Base-by-base conservation (phyloP, 106 monocot species). In the Dioscorea dumetorum region DNA sequence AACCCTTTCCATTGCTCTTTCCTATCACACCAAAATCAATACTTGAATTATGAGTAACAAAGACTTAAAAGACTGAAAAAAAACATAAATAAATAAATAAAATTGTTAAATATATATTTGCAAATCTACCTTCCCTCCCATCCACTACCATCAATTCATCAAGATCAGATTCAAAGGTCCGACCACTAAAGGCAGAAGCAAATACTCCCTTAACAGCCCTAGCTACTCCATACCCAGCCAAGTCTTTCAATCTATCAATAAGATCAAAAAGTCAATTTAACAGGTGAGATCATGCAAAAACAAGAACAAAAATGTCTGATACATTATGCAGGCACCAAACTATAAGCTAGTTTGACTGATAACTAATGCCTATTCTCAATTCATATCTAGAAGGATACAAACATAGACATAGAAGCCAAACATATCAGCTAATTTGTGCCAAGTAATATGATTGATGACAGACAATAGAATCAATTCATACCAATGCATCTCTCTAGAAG, bases 161-260 rank as follows among this genome's bases (percentile, higher is more conserved):
- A 18, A 97, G 64, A 33, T 69, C 58, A 23, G 80, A 78, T 48
- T 78, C 64, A 73, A 84, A 84, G 69, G 74, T 80, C 12, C 97
- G 81, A 33, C 82, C 91, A 22, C 49, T 76, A 49, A 97, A 97
- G 33, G 88, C 79, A 67, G 67, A 59, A 70, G 76, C 70, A 74
- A 66, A 92, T 56, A 82, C 82, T 66, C 70, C 75, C 74, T 77
- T 89, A 23, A 89, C 87, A 34, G 97, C 91, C 78, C 87, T 59
- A 69, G 91, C 86, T 62, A 97, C 97, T 57, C 91, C 97, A 83
- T 92, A 97, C 58, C 97, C 97, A 76, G 91, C 70, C 70, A 97
- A 33, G 75, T 97, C 97, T 74, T 83, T 80, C 17, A 95, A 81
- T 72, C 94, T 95, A 57, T 50, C 61, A 74, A 72, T 52, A 17